These are phyloP conservation scores for Arctostaphylos glauca DNA, from an alignment of 148 eudicot genomes.

Conservation along the genomic window DNA sequence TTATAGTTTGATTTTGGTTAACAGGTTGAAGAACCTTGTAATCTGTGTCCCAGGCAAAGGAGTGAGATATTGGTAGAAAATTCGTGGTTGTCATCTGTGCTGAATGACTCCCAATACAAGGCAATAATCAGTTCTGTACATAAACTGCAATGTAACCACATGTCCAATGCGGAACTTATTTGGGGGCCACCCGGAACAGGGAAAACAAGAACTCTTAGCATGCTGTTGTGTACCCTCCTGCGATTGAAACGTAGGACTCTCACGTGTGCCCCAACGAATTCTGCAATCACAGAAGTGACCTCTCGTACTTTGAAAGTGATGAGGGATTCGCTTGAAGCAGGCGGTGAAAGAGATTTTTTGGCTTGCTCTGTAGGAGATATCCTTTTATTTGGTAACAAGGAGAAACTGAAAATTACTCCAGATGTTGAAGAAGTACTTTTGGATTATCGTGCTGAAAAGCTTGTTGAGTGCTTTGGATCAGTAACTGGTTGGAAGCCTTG, in stretches of 20 bases:
- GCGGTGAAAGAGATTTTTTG: conserved; percentile 3
- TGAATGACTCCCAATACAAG: conserved; percentile 37
- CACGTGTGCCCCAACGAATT: conserved; percentile 50
- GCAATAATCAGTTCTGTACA: conserved; percentile 12
- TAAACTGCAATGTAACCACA: conserved; percentile 26
- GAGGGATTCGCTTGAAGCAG: conserved; percentile 25
- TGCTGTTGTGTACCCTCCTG: conserved; percentile 33
- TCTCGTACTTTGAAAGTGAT: conserved; percentile 35
- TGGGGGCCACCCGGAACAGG: conserved; percentile 66
- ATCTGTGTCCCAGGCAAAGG: not conserved
- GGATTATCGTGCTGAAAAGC: conserved; percentile 51
- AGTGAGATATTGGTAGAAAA: not conserved
- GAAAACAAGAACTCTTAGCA: conserved; percentile 40
- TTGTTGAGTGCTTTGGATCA: conserved; percentile 46
- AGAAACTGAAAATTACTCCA: conserved; percentile 35
- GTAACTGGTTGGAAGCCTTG: conserved; percentile 62
- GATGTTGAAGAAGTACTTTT: conserved; percentile 44
- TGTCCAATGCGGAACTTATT: conserved; percentile 38
- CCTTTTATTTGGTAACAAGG: conserved; percentile 55
- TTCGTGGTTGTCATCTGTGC: not conserved
- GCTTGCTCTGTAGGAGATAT: conserved; percentile 41
- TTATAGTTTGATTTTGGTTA: conserved; percentile 3
- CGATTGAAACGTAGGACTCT: conserved; percentile 34
- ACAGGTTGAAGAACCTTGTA: conserved; percentile 42
- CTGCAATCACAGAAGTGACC: conserved; percentile 44